Conservation (phyloP, 768 basidiomycete species). For the Boletus reticuloceps region DNA sequence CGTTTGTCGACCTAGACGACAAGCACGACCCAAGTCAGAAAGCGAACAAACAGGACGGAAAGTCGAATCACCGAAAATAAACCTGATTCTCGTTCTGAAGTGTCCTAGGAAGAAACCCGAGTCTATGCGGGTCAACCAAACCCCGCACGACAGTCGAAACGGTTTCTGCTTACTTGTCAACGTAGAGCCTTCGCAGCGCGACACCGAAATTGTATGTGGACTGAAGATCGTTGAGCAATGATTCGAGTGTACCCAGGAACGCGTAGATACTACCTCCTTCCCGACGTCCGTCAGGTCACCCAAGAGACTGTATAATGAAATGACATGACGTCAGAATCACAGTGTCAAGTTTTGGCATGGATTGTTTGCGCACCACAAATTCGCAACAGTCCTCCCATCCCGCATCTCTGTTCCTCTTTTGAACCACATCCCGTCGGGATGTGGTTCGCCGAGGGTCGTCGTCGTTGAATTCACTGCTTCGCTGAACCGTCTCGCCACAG, state of each 20-base stretch:
- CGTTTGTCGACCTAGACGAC: constrained; percentile 59
- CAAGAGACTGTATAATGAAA: constrained; percentile 46
- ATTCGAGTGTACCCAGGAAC: background rate
- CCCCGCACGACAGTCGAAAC: background rate
- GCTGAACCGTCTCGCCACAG: constrained; percentile 48
- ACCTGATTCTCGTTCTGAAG: constrained; percentile 42
- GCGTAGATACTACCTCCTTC: constrained; percentile 45
- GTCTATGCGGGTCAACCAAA: constrained; percentile 35
- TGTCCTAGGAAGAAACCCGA: constrained; percentile 60
- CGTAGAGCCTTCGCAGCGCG: constrained; percentile 59
- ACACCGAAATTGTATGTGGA: constrained; percentile 64
- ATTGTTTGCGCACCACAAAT: constrained; percentile 55
- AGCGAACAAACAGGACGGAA: background rate
- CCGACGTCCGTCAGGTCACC: constrained; percentile 55
- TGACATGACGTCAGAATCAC: background rate
- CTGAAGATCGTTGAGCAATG: constrained; percentile 32
- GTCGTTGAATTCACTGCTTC: constrained; percentile 38
- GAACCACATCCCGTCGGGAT: constrained; percentile 33
- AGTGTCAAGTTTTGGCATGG: too few species aligned
- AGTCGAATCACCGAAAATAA: constrained; percentile 56
- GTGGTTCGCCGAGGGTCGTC: constrained; percentile 4
- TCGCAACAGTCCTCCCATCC: constrained; percentile 52
- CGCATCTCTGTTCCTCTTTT: constrained; percentile 52
- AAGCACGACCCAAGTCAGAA: background rate
- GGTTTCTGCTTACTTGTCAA: constrained; percentile 49